Evolutionary conservation across 2,329 filamentous ascomycete genomes (phyloP).

Genomic region (Beauveria pseudobassiana): DNA sequence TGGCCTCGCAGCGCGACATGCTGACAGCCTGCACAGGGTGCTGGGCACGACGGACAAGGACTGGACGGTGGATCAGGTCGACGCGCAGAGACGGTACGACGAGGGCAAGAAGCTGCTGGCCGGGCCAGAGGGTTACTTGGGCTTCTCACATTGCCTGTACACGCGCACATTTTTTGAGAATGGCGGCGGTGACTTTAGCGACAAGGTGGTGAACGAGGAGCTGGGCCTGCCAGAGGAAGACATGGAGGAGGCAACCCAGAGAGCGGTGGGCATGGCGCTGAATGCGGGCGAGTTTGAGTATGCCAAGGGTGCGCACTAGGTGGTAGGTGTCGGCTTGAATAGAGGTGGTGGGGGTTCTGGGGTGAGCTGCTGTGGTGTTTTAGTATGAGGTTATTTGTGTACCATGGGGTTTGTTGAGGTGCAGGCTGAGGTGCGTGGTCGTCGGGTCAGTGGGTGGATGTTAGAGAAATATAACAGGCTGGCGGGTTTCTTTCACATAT

Average conservation of each 20-base stretch:
- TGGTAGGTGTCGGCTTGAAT: background rate
- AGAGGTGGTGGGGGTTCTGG: background rate
- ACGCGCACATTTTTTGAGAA: slow-evolving; percentile 43
- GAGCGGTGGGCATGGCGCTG: slow-evolving; percentile 34
- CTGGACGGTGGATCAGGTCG: slow-evolving; percentile 49
- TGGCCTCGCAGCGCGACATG: slow-evolving; percentile 56
- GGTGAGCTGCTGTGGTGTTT: background rate
- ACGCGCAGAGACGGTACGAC: slow-evolving; percentile 36
- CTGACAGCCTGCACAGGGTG: slow-evolving; percentile 52
- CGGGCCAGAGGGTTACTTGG: slow-evolving; percentile 26
- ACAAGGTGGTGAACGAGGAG: slow-evolving; percentile 37
- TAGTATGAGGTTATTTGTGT: background rate
- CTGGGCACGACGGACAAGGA: slow-evolving; percentile 49
- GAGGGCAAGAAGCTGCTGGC: slow-evolving; percentile 37
- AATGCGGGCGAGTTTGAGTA: background rate
- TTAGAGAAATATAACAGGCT: too few relatives aligned
- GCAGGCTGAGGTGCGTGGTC: background rate
- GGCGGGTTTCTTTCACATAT: too few relatives aligned
- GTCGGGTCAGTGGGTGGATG: background rate
- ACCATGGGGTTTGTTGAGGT: background rate
- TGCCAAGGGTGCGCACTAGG: background rate
- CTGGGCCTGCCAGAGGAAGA: slow-evolving; percentile 52
- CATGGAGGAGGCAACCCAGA: slow-evolving; percentile 47
- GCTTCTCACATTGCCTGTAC: slow-evolving; percentile 46
- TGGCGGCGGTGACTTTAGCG: slow-evolving; percentile 33